Evolutionary conservation across 768 basidiomycete species (phyloP).

Genomic region (Xerocomus potaroensis): DNA sequence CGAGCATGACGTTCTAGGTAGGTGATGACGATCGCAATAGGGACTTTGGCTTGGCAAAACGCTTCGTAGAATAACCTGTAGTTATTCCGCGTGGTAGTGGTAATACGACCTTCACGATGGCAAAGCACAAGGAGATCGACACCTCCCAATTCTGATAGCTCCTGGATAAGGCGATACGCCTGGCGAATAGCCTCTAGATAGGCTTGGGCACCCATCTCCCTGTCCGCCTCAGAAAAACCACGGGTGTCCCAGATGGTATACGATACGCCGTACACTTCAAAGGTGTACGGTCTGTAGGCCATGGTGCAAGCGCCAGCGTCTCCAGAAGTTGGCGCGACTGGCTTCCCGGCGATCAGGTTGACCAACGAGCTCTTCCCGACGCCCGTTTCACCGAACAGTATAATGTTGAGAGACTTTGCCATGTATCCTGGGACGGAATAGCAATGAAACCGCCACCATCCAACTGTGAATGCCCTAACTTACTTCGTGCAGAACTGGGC

Average conservation of each 20-base stretch:
- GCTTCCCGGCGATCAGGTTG: conserved; percentile 1
- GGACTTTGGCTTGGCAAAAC: neutral
- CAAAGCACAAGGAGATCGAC: conserved; percentile 5
- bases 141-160: neutral
- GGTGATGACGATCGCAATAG: conserved; percentile 2
- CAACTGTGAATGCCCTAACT: neutral
- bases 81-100: neutral
- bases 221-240: neutral
- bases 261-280: neutral
- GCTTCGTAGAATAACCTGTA: conserved; percentile 4
- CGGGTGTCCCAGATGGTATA: conserved; percentile 5
- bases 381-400: conserved; percentile 1
- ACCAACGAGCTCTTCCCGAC: conserved; percentile 4
- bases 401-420: conserved; percentile 2
- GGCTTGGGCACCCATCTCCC: neutral
- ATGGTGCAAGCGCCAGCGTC: neutral
- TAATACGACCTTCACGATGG: neutral
- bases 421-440: neutral
- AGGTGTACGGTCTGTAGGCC: neutral
- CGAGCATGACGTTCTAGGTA: neutral
- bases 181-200: neutral
- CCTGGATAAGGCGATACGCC: neutral
- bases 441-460: neutral
- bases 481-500: neutral
- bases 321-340: neutral